A percentile compares a stretch with the other conserved stretches of the same genome.
Conservation (phyloP, 768 basidiomycete genomes). For the Chiua virens region DNA sequence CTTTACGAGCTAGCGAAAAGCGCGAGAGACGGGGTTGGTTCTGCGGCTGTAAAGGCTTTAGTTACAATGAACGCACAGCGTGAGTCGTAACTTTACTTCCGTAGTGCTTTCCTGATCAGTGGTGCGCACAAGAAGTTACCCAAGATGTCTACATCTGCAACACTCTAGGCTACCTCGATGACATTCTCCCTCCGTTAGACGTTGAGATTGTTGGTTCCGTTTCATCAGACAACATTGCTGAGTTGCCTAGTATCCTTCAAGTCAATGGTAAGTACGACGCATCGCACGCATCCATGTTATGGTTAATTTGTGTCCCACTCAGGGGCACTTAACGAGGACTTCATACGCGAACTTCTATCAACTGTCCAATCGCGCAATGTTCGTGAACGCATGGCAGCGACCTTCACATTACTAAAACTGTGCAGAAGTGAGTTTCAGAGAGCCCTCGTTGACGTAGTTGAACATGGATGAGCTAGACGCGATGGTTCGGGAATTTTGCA, state of each 20-base stretch:
- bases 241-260: not conserved
- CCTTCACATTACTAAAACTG: constrained; percentile 10
- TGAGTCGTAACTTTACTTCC: not conserved
- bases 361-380: not conserved
- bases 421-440: constrained; percentile 1
- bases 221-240: not conserved
- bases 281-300: not conserved
- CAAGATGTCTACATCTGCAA: not conserved
- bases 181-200: constrained; percentile 2
- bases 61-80: not conserved
- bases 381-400: not conserved
- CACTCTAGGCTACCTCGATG: constrained; percentile 2
- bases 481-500: not conserved
- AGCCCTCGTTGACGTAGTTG: not conserved
- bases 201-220: not conserved
- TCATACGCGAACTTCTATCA: not conserved
- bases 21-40: not conserved
- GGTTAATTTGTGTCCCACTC: not conserved
- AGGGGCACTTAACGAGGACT: not conserved
- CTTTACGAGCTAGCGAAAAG: not conserved
- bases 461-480: not conserved
- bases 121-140: not conserved
- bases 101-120: not conserved
- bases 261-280: not conserved
- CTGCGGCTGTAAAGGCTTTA: constrained; percentile 5